Base-by-base conservation (phyloP, 1,284 basidiomycete species). In the Sutorius eximius region DNA sequence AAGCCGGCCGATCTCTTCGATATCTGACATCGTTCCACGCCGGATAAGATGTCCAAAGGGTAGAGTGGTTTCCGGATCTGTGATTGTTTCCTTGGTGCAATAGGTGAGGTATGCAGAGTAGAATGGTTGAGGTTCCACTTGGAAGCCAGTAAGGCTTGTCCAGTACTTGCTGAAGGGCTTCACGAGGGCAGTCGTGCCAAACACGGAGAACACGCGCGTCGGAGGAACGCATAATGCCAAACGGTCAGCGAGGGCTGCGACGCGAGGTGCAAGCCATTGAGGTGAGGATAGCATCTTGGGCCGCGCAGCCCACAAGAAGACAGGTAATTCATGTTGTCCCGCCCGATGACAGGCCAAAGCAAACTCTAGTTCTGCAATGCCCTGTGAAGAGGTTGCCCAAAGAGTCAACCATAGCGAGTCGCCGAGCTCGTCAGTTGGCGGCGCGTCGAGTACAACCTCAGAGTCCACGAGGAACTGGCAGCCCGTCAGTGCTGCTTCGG, bases 121-220 rank as follows among this genome's bases (percentile, higher is more conserved):
- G 66, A 88, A 91, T 1, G 82, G 79, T 3, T 76, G 65, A 3
- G 55, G 40, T 38, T 77, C 71, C 12, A 70, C 57, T 4, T 61
- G 52, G 43, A 86, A 75, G 5, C 78, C 75, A 0, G 86, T 86
- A 13, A 72, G 54, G n/a, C 65, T 47, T 15, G 75, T 72, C 89
- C 88, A 91, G 6, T 71, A 59, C 11, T 68, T 58, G 20, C 76
- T 73, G 60, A 91, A 88, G 2, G 67, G 57, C 12, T 60, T 58
- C 6, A 83, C 72, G 15, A 89, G 70, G 4, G 64, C 54, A 12
- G 82, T 73, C 10, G 76, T 76, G 2, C 83, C 82, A 59, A 89
- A 91, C 13, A 89, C 73, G 3, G 87, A 89, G 68, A 83, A 91
- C 0, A 88, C 79, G 11, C 87, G 78, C 52, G 74, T 70, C 0